These are phyloP conservation scores for Phytophthora fragariae DNA, from an alignment of 352 stramenopile species.

Conservation along the genomic window DNA sequence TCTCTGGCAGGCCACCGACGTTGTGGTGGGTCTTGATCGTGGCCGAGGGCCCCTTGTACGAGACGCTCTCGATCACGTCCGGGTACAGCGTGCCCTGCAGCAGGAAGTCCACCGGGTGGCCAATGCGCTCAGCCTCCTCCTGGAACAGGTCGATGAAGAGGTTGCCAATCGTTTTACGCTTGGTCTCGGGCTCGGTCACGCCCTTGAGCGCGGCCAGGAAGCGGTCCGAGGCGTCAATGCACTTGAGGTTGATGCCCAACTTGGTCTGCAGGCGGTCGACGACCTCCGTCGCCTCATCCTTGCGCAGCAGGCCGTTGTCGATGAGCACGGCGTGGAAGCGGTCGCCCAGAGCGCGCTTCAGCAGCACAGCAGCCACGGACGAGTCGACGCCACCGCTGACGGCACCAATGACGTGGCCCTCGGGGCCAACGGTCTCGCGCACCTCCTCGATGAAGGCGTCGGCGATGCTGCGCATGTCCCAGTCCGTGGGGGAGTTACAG, in stretches of 20 bases:
- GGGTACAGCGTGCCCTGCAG: constrained; percentile 99
- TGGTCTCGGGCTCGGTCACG: constrained; percentile 97
- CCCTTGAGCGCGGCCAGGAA: constrained; percentile 95
- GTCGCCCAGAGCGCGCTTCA: constrained; percentile 97
- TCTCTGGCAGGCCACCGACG: constrained; percentile 97
- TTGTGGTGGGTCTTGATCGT: constrained; percentile 99
- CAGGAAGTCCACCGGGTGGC: constrained; percentile 92
- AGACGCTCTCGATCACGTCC: constrained; percentile 99
- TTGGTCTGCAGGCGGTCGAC: constrained; percentile 91
- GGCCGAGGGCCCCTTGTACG: constrained; percentile 97
- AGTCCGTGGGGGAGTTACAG: constrained; percentile 95
- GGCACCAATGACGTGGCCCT: constrained; percentile 98
- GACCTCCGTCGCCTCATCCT: constrained; percentile 95
- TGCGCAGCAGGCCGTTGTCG: constrained; percentile 98
- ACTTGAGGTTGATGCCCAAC: constrained; percentile 97
- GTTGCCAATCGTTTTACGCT: constrained; percentile 99
- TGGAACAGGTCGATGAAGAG: constrained; percentile 99
- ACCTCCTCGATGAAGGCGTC: constrained; percentile 91
- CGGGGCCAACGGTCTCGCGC: constrained; percentile 91
- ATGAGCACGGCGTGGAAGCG: constrained; percentile 99
- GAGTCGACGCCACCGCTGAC: constrained; percentile 99
- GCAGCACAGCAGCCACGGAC: constrained; percentile 97
- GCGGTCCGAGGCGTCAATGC: constrained; percentile 96
- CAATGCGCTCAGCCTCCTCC: constrained; percentile 86
- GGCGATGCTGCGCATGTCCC: constrained; percentile 98